phyloP scores from a whole-genome alignment of 2,329 filamentous ascomycete genomes.

The Huntiella decipiens region DNA sequence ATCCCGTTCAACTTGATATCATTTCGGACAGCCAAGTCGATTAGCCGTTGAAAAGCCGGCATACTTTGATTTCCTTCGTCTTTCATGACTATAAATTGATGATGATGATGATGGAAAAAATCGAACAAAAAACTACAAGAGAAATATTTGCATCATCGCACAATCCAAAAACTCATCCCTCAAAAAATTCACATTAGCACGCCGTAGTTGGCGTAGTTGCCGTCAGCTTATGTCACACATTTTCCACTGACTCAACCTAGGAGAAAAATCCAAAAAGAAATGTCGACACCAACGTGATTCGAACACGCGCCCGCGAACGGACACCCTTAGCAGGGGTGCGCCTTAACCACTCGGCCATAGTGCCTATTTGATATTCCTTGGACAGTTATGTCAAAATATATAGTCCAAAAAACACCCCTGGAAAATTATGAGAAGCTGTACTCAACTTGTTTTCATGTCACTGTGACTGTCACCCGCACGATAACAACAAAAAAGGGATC shows the following conservation, averaged over 20 bases:
- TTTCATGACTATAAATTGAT: neutral
- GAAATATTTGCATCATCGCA: neutral
- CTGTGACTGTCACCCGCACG: neutral
- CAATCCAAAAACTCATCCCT: neutral
- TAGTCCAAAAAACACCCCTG: neutral
- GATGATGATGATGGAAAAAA: neutral
- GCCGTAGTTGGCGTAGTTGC: too few relatives aligned
- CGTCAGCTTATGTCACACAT: too few relatives aligned
- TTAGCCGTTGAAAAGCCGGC: slow-evolving; percentile 28
- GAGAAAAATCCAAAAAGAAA: slow-evolving; percentile 1
- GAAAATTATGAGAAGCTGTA: too few relatives aligned
- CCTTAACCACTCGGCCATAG: slow-evolving; percentile 12
- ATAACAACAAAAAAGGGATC: neutral
- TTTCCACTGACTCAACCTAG: too few relatives aligned
- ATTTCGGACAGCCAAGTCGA: slow-evolving; percentile 45
- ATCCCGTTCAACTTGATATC: slow-evolving; percentile 52
- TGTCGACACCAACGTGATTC: slow-evolving; percentile 12
- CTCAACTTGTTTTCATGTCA: too few relatives aligned
- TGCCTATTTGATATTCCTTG: neutral
- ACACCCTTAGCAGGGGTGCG: slow-evolving; percentile 11
- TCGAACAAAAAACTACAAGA: neutral
- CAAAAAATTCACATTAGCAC: neutral
- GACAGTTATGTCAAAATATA: neutral
- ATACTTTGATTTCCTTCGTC: neutral
- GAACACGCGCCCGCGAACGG: slow-evolving; percentile 12